Evolutionary conservation across 2,329 filamentous ascomycete species (phyloP).

Genomic region (Pseudogymnoascus sp.): DNA sequence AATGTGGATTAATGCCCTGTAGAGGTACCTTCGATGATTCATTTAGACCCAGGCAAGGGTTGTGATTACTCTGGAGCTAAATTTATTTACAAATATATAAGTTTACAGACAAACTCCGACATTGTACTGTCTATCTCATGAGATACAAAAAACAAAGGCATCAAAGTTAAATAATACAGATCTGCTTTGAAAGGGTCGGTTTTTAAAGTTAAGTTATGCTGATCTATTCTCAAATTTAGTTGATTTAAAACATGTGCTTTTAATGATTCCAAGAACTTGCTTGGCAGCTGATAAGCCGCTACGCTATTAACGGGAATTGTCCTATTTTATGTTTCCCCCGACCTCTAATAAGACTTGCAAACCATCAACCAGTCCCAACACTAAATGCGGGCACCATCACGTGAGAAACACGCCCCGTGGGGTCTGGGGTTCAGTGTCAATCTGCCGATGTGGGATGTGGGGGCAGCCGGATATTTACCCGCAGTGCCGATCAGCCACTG

Average conservation of each 20-base stretch:
- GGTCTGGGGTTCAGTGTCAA: background rate
- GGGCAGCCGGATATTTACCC: background rate
- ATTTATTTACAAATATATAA: background rate
- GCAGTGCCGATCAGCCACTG: constrained; percentile 4
- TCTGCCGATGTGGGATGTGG: background rate
- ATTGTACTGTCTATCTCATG: background rate
- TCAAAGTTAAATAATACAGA: background rate
- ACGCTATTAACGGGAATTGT: background rate
- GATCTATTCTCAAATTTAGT: background rate
- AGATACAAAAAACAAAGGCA: background rate
- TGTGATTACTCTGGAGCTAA: background rate
- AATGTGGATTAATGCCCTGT: background rate
- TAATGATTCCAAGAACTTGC: background rate
- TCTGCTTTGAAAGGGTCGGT: background rate
- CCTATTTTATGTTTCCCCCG: background rate
- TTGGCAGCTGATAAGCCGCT: background rate
- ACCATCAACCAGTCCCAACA: background rate
- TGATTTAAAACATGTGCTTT: background rate
- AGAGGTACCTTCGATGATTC: background rate
- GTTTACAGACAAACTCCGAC: background rate
- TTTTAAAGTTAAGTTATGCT: background rate
- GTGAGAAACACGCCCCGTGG: background rate
- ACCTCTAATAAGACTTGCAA: background rate
- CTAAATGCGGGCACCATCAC: background rate
- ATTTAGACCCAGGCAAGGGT: background rate